These are phyloP conservation scores for Plasmodium yoelii DNA, from an alignment of 169 alveolate genomes.

Conservation along the genomic window DNA sequence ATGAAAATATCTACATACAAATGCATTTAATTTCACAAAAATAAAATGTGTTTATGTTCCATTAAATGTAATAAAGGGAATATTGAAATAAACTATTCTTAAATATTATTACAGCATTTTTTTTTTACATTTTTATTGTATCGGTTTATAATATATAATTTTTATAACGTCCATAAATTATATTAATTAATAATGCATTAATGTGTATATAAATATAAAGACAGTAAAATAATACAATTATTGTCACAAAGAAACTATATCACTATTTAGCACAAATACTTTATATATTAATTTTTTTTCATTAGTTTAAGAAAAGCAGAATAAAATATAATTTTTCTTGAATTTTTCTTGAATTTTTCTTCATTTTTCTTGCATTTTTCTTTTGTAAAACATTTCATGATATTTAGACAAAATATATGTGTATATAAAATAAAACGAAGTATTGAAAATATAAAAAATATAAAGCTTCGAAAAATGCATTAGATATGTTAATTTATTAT, in stretches of 20 bases:
- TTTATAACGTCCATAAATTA: constrained; percentile 5
- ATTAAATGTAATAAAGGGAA: constrained; percentile 10
- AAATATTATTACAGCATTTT: constrained; percentile 4
- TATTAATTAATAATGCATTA: background rate
- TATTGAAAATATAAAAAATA: constrained; percentile 12
- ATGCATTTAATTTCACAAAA: background rate
- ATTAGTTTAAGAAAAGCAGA: too few relatives aligned
- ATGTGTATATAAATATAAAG: background rate
- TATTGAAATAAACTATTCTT: constrained; percentile 9
- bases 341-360: background rate
- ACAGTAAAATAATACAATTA: background rate
- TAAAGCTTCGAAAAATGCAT: background rate
- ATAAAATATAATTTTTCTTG: background rate
- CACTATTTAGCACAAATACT: background rate
- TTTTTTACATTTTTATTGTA: background rate
- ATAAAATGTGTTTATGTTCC: background rate
- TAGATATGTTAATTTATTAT: constrained; percentile 5
- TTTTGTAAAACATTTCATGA: background rate
- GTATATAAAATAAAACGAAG: background rate
- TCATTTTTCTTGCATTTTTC: background rate
- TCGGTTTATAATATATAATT: background rate
- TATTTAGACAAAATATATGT: background rate
- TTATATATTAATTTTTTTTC: background rate
- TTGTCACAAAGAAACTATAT: background rate
- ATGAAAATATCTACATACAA: constrained; percentile 1